phyloP scores from a whole-genome alignment of 805 yeast species.

The Saccharomycopsis guyanensis region DNA sequence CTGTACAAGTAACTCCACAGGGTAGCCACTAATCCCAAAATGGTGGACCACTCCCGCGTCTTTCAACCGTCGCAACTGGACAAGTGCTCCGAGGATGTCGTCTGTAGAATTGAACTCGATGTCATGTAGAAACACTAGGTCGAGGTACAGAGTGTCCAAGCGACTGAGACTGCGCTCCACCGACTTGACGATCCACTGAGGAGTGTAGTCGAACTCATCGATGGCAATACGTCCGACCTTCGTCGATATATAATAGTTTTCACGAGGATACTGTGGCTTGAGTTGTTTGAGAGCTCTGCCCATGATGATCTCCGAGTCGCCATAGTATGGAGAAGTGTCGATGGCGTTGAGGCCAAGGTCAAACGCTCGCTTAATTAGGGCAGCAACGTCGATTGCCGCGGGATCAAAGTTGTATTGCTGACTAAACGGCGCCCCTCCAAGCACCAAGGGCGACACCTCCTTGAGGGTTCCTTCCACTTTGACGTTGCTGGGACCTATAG shows the following conservation, averaged over 20 bases:
- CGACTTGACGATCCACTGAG: constrained; percentile 50
- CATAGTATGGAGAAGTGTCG: constrained; percentile 92
- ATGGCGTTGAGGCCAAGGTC: constrained; percentile 59
- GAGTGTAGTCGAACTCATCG: constrained; percentile 69
- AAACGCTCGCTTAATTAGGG: constrained; percentile 54
- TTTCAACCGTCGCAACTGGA: constrained; percentile 51
- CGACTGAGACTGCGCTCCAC: constrained; percentile 61
- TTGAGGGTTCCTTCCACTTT: constrained; percentile 5
- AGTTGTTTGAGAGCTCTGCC: constrained; percentile 53
- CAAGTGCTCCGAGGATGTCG: constrained; percentile 54
- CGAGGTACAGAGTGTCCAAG: constrained; percentile 61
- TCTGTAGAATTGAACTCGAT: constrained; percentile 65
- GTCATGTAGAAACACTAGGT: constrained; percentile 82
- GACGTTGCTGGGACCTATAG: constrained; percentile 2
- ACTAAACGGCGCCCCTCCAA: constrained; percentile 90
- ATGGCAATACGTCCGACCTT: constrained; percentile 74
- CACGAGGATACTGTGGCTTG: constrained; percentile 41
- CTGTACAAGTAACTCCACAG: constrained; percentile 57
- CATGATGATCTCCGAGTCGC: constrained; percentile 70
- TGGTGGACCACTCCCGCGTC: constrained; percentile 51
- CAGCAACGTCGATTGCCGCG: constrained; percentile 44
- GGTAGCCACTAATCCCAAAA: constrained; percentile 84
- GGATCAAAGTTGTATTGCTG: constrained; percentile 73
- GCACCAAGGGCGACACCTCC: constrained; percentile 46
- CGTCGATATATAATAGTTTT: constrained; percentile 63